Evolutionary conservation across 129 eudicot genomes (phyloP), one percentile per base, ranked within the genome.

Genomic region (Ambrosia trifida): DNA sequence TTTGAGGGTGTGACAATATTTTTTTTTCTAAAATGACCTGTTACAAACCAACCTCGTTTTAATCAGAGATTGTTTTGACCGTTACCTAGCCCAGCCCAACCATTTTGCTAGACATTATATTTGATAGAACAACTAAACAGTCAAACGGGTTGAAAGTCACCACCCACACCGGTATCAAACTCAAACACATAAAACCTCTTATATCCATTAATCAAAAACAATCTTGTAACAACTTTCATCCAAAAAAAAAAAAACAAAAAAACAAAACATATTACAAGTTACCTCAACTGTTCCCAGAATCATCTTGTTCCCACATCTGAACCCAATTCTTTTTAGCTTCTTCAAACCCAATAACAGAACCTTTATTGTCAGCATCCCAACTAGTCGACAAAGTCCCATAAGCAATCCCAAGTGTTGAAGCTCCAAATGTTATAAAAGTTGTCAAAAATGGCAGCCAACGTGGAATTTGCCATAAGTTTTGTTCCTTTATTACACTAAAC

Each of bases 391-490:
- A 72, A 52, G 90, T 77, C 3, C 96, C 96, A 81, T 80, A 85
- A 50, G 90, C 91, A 80, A 85, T 83, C 66, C 98, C 98, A 80
- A 93, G 90, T 32, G 95, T 74, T 2, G 98, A 89, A 66, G 90
- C 70, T 11, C 96, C 96, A 81, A 93, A 89, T 4, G 89, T 83
- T 0, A 89, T 24, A 16, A 93, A 87, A 69, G 82, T 82, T 3
- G 95, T 82, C 69, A 89, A 71, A 63, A 85, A 87, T 0, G 95
- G 88, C 36, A 94, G 30, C 98, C 98, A 89, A 47, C 64, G 79
- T 0, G 98, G 98, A 28, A 94, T 79, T 47, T 85, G 84, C 96
- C 85, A 80, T 69, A 83, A 47, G 5, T 81, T 79, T 17, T 72
- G 72, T 32, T 80, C 92, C 63, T 85, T 83, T 33, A 83, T 51